Conservation (phyloP, 2,329 filamentous ascomycete genomes). For the Cryphonectria radicalis region DNA sequence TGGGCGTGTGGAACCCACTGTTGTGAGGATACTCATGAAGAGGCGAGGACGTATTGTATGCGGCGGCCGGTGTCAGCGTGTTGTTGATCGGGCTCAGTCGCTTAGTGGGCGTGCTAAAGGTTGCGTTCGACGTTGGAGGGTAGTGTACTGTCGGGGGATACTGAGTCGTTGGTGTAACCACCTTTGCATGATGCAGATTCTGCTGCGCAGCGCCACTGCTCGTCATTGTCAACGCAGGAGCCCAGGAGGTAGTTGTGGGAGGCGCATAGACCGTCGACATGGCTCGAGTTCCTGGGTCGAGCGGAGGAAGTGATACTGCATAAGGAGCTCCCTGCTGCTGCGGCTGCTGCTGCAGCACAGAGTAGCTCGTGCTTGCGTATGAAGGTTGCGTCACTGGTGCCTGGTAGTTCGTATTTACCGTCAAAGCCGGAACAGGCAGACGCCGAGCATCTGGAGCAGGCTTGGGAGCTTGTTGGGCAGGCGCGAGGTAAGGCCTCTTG, state of each 20-base stretch:
- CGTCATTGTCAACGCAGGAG: constrained; percentile 42
- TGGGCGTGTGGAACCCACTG: constrained; percentile 63
- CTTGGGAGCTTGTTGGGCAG: constrained; percentile 37
- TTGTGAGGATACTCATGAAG: constrained; percentile 63
- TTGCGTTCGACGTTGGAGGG: constrained; percentile 30
- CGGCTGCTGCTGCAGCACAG: neutral
- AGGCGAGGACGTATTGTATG: constrained; percentile 69
- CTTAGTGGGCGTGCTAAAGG: constrained; percentile 57
- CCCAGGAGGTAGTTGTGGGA: constrained; percentile 46
- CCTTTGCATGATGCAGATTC: constrained; percentile 39
- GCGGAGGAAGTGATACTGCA: constrained; percentile 63
- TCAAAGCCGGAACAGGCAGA: constrained; percentile 73
- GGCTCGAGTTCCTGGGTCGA: constrained; percentile 65
- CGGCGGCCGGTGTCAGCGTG: constrained; percentile 42
- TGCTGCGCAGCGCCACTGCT: constrained; percentile 35
- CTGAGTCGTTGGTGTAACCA: constrained; percentile 36
- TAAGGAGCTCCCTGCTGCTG: constrained; percentile 34
- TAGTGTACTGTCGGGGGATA: constrained; percentile 35
- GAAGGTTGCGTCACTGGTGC: constrained; percentile 32
- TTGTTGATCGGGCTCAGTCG: constrained; percentile 56
- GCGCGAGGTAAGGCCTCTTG: constrained; percentile 51
- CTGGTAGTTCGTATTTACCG: constrained; percentile 57
- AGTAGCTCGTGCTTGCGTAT: constrained; percentile 45
- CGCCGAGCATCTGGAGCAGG: constrained; percentile 44
- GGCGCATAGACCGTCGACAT: constrained; percentile 78